Percentiles rank a stretch among this genome's conserved stretches.
Evolutionary conservation across 2,329 filamentous ascomycete species (phyloP).

Genomic region (Domatiomyces globalis): DNA sequence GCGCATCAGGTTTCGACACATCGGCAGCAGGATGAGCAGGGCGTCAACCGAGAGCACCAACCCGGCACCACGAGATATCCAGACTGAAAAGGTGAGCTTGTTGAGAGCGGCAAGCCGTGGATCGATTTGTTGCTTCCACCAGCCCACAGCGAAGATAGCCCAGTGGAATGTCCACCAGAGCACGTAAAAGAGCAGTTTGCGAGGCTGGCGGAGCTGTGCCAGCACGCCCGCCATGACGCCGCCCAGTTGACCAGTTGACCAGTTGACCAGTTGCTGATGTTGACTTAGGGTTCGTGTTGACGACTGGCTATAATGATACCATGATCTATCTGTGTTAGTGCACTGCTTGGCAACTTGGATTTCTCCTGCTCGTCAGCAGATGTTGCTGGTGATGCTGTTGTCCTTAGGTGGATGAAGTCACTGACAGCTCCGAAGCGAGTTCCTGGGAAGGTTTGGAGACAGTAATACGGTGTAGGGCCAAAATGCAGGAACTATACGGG

Average conservation of each 20-base stretch:
- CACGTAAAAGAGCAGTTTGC: conserved; percentile 65
- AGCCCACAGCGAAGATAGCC: conserved; percentile 69
- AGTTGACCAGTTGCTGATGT: not conserved
- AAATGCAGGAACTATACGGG: not conserved
- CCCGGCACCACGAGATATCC: conserved; percentile 88
- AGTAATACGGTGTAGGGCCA: conserved; percentile 40
- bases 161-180: conserved; percentile 70
- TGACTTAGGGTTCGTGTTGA: not conserved
- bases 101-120: conserved; percentile 62
- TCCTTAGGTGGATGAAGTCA: not conserved
- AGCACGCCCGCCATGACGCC: not conserved
- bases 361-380: not conserved
- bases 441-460: conserved; percentile 23
- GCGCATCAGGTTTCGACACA: conserved; percentile 82
- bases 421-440: not conserved
- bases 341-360: not conserved
- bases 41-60: conserved; percentile 71
- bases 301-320: not conserved
- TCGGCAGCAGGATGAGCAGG: conserved; percentile 78
- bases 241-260: not conserved
- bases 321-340: not conserved
- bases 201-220: conserved; percentile 19
- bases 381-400: too few relatives aligned
- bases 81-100: conserved; percentile 72
- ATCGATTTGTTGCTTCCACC: conserved; percentile 65